Evolutionary conservation across 805 yeast genomes (phyloP), one percentile per base, ranked within the genome.

Genomic region (Lipomyces yamanashiensis): DNA sequence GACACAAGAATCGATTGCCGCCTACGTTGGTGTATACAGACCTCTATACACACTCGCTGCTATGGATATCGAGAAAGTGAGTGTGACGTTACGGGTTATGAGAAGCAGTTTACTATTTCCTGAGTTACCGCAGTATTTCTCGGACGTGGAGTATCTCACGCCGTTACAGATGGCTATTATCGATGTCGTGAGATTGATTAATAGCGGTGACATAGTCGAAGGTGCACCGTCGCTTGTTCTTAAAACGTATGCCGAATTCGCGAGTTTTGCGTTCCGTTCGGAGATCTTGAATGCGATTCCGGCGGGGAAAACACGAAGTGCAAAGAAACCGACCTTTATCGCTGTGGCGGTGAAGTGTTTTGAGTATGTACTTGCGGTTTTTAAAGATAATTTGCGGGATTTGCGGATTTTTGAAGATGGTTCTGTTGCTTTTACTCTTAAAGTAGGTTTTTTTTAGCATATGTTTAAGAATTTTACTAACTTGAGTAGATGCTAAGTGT

Each of bases 21-120:
- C 44, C 73, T 89, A 36, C 80, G 85, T 34, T 82, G 84, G 37
- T 77, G 86, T 49, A 79, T 88, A 69, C 73, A 77, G 12, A 76
- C 86, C 21, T 87, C 88, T 72, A 81, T 82, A 1, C 73, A 78
- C 5, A 74, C 89, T 7, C 80, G 81, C 67, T 61, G 66, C 0
- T 71, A 1, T 72, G 75, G 49, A 76, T 77, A 23, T 80, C 73
- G 74, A 70, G 7, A 70, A 74, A 58, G 78, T 85, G n/a, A 82
- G 79, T 49, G 77, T 74, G 23, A 78, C 88, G n/a, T 74, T 90
- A 43, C 77, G 77, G n/a, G 76, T 86, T 5, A 81, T 93, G 71
- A 84, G 84, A 70, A 79, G 85, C 15, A 85, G 91, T 62, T 84
- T 89, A 0, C 78, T 89, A 47, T 91, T 88, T 73, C 96, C 96